A percentile compares a stretch with the other conserved stretches of the same genome.
Evolutionary conservation across 257 asterid species (phyloP).

Genomic region (Salvia rosmarinus): DNA sequence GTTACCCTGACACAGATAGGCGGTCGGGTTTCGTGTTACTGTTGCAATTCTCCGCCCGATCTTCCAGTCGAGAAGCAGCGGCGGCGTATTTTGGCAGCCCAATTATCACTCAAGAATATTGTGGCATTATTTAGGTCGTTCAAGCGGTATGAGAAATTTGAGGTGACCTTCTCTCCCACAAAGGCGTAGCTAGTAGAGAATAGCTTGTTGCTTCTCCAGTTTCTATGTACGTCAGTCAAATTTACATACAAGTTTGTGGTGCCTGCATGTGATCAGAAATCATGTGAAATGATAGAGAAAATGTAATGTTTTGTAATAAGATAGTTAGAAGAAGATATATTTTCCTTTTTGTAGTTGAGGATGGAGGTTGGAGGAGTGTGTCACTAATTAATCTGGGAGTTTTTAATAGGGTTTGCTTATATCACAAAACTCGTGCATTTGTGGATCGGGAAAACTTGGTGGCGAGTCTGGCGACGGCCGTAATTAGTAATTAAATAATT

Average conservation of each 20-base stretch:
- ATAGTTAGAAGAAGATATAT: too few relatives aligned
- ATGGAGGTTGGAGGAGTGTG: too few relatives aligned
- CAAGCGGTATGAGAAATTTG: background rate
- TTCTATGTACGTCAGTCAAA: background rate
- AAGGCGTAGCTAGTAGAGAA: constrained; percentile 33
- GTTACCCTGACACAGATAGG: constrained; percentile 20
- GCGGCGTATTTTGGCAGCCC: constrained; percentile 14
- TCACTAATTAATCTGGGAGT: too few relatives aligned
- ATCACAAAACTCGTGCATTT: too few relatives aligned
- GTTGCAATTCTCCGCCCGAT: constrained; percentile 16
- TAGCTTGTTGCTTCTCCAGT: constrained; percentile 15
- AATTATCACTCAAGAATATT: background rate
- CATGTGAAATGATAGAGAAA: background rate
- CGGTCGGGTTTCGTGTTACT: background rate
- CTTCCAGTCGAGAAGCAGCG: constrained; percentile 31
- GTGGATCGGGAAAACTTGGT: too few relatives aligned
- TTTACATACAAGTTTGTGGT: background rate
- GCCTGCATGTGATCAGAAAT: constrained; percentile 8
- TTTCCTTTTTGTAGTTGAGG: too few relatives aligned
- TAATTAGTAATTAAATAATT: too few relatives aligned
- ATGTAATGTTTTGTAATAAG: background rate
- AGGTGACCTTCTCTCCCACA: constrained; percentile 21
- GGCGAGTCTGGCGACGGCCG: too few relatives aligned
- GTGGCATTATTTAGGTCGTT: background rate
- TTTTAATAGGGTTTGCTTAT: too few relatives aligned